Evolutionary conservation across 345 rosid genomes (phyloP).

Genomic region (Pistacia vera): DNA sequence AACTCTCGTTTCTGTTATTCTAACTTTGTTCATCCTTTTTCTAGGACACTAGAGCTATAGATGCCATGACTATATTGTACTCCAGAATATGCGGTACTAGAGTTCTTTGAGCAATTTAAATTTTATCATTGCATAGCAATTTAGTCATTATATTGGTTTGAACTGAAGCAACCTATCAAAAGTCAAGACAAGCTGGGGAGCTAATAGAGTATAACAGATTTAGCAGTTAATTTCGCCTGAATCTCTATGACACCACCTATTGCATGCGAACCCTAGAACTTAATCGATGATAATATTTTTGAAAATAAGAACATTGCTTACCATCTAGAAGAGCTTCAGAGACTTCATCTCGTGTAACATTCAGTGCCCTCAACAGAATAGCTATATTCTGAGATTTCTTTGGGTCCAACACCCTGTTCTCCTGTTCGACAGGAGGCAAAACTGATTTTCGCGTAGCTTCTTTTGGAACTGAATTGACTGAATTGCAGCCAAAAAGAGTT

Average conservation of each 20-base stretch:
- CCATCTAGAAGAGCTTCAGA: conserved; percentile 97
- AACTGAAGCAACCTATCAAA: neutral
- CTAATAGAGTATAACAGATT: neutral
- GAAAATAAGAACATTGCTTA: conserved; percentile 34
- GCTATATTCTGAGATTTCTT: conserved; percentile 99
- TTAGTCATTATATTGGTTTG: neutral
- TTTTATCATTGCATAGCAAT: neutral
- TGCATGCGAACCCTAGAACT: neutral
- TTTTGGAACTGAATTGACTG: conserved; percentile 61
- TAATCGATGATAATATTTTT: conserved; percentile 2
- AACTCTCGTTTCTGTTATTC: conserved; percentile 8
- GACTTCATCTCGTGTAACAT: conserved; percentile 92
- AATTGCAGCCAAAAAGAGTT: conserved; percentile 87
- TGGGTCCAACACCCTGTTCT: conserved; percentile 93
- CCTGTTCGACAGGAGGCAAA: conserved; percentile 68
- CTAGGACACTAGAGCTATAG: neutral
- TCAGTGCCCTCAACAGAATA: conserved; percentile 85
- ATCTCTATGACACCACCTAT: neutral
- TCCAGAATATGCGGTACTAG: neutral
- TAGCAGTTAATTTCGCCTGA: neutral
- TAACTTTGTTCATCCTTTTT: neutral
- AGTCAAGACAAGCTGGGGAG: neutral
- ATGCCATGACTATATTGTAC: neutral
- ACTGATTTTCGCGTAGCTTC: conserved; percentile 65
- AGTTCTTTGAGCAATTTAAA: neutral